These are phyloP conservation scores for Trichoderma erinaceum DNA, from an alignment of 495 filamentous ascomycete genomes.

Conservation along the genomic window DNA sequence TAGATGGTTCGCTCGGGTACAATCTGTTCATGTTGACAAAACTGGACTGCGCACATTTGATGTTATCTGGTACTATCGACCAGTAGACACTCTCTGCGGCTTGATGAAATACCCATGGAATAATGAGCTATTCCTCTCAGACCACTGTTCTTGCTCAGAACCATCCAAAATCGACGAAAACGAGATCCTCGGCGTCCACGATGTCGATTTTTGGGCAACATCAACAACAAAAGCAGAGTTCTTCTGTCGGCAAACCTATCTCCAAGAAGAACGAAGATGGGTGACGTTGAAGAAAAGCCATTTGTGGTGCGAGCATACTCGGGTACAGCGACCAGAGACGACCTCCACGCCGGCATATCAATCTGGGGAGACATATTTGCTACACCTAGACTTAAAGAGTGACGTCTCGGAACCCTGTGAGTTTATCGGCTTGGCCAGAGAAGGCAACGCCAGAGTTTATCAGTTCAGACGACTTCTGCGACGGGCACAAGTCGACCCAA, in stretches of 20 bases:
- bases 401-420: conserved; percentile 49
- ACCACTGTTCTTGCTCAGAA: conserved; percentile 64
- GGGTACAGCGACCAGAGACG: neutral
- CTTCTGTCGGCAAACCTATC: conserved; percentile 63
- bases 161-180: conserved; percentile 37
- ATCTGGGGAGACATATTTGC: conserved; percentile 53
- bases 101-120: conserved; percentile 57
- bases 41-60: conserved; percentile 41
- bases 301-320: conserved; percentile 32
- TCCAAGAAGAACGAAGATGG: conserved; percentile 42
- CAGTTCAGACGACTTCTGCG: conserved; percentile 43
- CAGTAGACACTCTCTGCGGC: conserved; percentile 59
- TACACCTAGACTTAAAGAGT: conserved; percentile 22
- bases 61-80: conserved; percentile 66
- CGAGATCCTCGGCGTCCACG: conserved; percentile 48
- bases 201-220: conserved; percentile 49
- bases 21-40: conserved; percentile 38
- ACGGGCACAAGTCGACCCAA: conserved; percentile 34
- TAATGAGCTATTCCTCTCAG: conserved; percentile 70
- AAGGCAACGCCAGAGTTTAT: conserved; percentile 28
- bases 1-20: conserved; percentile 63
- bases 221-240: conserved; percentile 42
- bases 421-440: conserved; percentile 38
- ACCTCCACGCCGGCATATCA: conserved; percentile 24
- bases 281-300: conserved; percentile 46